Conservation (phyloP, 2,329 filamentous ascomycete genomes). For the Cordyceps pruinosa region DNA sequence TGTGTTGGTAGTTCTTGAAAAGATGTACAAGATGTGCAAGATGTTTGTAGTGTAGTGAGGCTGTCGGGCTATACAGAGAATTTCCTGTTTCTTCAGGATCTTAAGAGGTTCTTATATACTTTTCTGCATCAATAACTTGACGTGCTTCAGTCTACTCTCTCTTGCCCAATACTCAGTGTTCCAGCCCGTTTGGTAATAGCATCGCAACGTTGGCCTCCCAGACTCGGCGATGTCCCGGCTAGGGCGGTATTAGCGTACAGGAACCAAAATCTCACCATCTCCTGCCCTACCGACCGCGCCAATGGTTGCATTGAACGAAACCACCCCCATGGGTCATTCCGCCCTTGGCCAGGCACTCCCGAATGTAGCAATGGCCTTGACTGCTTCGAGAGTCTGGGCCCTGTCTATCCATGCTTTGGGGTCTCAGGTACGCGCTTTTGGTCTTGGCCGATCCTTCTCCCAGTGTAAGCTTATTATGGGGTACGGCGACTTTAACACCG, state of each 20-base stretch:
- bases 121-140: background rate
- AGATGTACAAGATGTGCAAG: background rate
- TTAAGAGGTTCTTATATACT: background rate
- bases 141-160: background rate
- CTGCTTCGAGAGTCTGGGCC: background rate
- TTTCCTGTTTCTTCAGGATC: background rate
- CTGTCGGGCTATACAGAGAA: background rate
- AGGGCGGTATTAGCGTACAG: background rate
- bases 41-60: background rate
- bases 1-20: background rate
- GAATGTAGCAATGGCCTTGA: background rate
- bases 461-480: constrained; percentile 7
- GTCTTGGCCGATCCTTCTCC: background rate
- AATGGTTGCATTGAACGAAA: background rate
- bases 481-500: background rate
- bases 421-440: background rate
- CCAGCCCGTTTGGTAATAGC: constrained; percentile 1
- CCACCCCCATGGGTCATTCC: background rate
- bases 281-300: background rate
- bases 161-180: background rate
- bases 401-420: background rate
- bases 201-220: constrained; percentile 1
- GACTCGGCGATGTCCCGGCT: background rate
- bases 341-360: background rate
- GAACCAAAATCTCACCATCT: constrained; percentile 9